Conservation (phyloP, 768 basidiomycete species). For the Baorangia bicolor region DNA sequence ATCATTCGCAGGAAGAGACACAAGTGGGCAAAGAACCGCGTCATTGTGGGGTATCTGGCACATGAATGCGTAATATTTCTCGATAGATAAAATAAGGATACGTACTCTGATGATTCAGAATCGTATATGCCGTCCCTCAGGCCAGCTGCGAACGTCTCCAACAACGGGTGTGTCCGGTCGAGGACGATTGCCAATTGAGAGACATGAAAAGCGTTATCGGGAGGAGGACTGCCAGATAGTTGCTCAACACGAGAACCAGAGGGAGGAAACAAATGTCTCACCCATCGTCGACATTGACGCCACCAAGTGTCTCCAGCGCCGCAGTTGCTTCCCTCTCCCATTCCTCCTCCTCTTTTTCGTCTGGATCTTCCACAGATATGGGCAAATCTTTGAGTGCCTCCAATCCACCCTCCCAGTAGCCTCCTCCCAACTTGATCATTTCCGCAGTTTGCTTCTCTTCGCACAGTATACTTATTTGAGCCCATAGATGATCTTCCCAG, state of each 20-base stretch:
- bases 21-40: slow-evolving; percentile 91
- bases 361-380: slow-evolving; percentile 26
- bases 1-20: slow-evolving; percentile 88
- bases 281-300: slow-evolving; percentile 64
- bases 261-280: slow-evolving; percentile 30
- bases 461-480: slow-evolving; percentile 74
- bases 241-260: slow-evolving; percentile 3
- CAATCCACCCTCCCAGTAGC: slow-evolving; percentile 78
- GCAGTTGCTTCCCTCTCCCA: slow-evolving; percentile 66
- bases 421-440: slow-evolving; percentile 59
- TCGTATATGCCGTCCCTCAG: slow-evolving; percentile 52
- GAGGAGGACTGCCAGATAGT: slow-evolving; percentile 43
- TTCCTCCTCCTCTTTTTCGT: slow-evolving; percentile 46
- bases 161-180: slow-evolving; percentile 60
- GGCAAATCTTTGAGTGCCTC: slow-evolving; percentile 43
- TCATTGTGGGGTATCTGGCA: slow-evolving; percentile 64
- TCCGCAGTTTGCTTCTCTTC: slow-evolving; percentile 77
- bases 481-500: slow-evolving; percentile 98
- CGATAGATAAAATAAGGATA: slow-evolving; percentile 9
- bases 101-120: slow-evolving; percentile 55
- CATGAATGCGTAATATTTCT: background rate
- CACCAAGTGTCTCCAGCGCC: slow-evolving; percentile 56
- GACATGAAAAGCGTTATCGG: slow-evolving; percentile 77
- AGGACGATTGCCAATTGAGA: slow-evolving; percentile 81
- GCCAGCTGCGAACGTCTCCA: slow-evolving; percentile 66